Evolutionary conservation across 2,329 filamentous ascomycete species (phyloP).

Genomic region (Cadophora malorum): DNA sequence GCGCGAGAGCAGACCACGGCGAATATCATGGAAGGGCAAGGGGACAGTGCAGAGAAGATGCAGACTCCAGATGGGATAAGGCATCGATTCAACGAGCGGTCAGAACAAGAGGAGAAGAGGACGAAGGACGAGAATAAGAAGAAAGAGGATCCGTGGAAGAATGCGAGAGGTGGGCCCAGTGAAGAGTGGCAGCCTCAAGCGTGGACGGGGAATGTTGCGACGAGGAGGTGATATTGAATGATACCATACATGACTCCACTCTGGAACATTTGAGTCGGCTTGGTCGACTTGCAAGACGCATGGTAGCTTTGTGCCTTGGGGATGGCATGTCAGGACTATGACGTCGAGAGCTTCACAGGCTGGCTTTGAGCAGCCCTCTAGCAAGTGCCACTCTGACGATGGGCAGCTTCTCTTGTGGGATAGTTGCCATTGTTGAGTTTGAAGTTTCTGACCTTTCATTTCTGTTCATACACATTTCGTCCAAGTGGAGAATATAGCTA

Average conservation of each 20-base stretch:
- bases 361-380: not conserved
- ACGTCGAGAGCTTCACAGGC: not conserved
- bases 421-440: not conserved
- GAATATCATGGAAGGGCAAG: not conserved
- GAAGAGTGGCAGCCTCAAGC: conserved; percentile 60
- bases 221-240: conserved; percentile 22
- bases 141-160: conserved; percentile 62
- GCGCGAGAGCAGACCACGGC: not conserved
- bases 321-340: not conserved
- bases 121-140: conserved; percentile 29
- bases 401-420: too few relatives aligned
- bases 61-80: conserved; percentile 9
- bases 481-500: not conserved
- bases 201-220: conserved; percentile 52
- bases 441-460: not conserved
- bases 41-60: not conserved
- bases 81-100: conserved; percentile 11
- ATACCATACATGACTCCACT: conserved; percentile 9
- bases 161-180: conserved; percentile 59
- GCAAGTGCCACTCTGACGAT: not conserved
- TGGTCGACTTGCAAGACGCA: not conserved
- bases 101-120: conserved; percentile 16
- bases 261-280: not conserved
- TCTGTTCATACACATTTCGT: not conserved
- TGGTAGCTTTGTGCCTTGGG: not conserved